phyloP scores from a whole-genome alignment of 768 basidiomycete species.

The Kwoniella bestiolae region DNA sequence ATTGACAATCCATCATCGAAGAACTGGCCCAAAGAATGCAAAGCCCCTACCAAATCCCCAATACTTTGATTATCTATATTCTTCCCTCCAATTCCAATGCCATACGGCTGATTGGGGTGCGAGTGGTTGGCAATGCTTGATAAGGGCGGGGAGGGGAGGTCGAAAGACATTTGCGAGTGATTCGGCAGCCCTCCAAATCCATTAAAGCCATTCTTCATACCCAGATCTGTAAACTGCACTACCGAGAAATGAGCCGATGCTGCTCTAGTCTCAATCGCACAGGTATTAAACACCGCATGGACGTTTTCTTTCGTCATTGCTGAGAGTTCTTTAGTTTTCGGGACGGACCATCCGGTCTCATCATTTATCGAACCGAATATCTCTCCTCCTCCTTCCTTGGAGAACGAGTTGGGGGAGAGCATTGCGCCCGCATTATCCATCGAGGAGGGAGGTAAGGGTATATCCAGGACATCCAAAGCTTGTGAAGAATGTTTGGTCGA shows the following conservation, averaged over 20 bases:
- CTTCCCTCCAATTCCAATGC: conserved; percentile 2
- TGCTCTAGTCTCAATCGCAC: conserved; percentile 69
- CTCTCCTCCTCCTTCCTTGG: conserved; percentile 64
- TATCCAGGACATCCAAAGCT: conserved; percentile 91
- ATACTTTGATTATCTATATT: conserved; percentile 58
- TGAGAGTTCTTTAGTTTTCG: conserved; percentile 67
- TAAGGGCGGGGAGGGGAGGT: conserved; percentile 50
- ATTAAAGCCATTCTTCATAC: conserved; percentile 57
- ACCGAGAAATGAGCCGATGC: conserved; percentile 65
- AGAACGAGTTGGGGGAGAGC: conserved; percentile 7
- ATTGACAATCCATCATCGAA: conserved; percentile 54
- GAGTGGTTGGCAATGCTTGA: neutral
- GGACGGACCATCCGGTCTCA: conserved; percentile 84
- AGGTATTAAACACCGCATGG: conserved; percentile 83
- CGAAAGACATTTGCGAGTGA: conserved; percentile 36
- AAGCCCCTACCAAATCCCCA: conserved; percentile 65
- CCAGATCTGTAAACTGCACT: conserved; percentile 56
- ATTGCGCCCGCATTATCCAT: conserved; percentile 2
- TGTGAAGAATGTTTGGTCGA: conserved; percentile 81
- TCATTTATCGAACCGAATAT: conserved; percentile 77
- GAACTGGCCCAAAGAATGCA: conserved; percentile 58
- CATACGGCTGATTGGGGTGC: too few species aligned
- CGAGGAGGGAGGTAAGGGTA: conserved; percentile 62
- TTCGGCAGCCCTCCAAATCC: conserved; percentile 42
- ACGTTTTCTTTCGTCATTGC: conserved; percentile 75